phyloP scores from a whole-genome alignment of 768 basidiomycete species.

The Rhizopogon roseolus region DNA sequence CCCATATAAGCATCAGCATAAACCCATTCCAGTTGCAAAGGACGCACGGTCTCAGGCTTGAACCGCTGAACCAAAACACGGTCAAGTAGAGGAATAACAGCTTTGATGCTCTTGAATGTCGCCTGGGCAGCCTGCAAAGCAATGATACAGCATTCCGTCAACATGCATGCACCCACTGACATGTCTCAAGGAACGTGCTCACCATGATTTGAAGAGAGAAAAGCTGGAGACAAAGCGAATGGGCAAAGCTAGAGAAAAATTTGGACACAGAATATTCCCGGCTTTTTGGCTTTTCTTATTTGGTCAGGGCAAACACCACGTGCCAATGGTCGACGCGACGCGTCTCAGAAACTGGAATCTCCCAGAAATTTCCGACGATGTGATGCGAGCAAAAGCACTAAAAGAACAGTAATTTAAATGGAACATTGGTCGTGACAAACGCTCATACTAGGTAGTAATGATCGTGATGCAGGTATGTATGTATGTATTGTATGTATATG shows the following conservation, averaged over 20 bases:
- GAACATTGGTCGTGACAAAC: neutral
- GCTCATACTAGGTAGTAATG: neutral
- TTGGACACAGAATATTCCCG: slow-evolving; percentile 6
- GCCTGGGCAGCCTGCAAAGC: slow-evolving; percentile 68
- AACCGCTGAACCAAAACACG: slow-evolving; percentile 96
- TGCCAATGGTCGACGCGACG: slow-evolving; percentile 9
- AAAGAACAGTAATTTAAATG: neutral
- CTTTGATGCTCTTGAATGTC: slow-evolving; percentile 93
- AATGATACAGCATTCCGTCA: neutral
- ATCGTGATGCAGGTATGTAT: slow-evolving; percentile 17
- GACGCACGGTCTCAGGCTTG: slow-evolving; percentile 91
- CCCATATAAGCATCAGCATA: neutral
- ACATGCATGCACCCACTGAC: neutral
- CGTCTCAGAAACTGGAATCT: neutral
- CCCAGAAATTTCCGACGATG: neutral
- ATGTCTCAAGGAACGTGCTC: slow-evolving; percentile 3
- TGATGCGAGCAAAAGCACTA: slow-evolving; percentile 8
- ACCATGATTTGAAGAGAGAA: slow-evolving; percentile 20
- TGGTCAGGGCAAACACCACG: slow-evolving; percentile 27
- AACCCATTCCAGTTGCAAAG: neutral
- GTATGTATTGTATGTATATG: slow-evolving; percentile 9
- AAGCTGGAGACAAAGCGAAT: slow-evolving; percentile 10
- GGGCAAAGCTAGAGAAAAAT: slow-evolving; percentile 21
- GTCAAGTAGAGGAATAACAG: slow-evolving; percentile 88
- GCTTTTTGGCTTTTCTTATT: slow-evolving; percentile 20